These are phyloP conservation scores for Clavispora fructus DNA, from an alignment of 805 yeast species.

Conservation along the genomic window DNA sequence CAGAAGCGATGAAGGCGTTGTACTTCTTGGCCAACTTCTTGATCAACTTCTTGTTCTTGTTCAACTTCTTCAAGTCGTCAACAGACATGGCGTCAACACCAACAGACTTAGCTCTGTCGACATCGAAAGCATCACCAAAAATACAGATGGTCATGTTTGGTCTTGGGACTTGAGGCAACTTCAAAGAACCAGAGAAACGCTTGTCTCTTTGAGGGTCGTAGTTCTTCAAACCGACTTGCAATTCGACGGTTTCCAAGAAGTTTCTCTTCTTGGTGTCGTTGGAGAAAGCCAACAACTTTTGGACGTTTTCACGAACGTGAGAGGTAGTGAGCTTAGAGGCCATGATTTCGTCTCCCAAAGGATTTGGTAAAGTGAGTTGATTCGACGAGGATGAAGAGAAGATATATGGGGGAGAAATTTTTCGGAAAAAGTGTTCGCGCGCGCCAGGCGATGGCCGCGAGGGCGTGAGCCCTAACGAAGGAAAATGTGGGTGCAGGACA, in stretches of 20 bases:
- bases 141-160: conserved; percentile 99
- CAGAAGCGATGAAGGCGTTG: conserved; percentile 99
- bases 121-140: conserved; percentile 99
- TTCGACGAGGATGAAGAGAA: conserved; percentile 50
- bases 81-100: conserved; percentile 99
- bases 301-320: conserved; percentile 95
- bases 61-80: conserved; percentile 98
- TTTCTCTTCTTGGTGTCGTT: conserved; percentile 98
- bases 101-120: conserved; percentile 99
- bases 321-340: conserved; percentile 78
- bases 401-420: neutral
- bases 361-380: conserved; percentile 41
- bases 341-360: conserved; percentile 81
- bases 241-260: conserved; percentile 99
- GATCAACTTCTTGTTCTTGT: conserved; percentile 99
- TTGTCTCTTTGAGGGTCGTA: conserved; percentile 99
- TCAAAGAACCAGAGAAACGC: conserved; percentile 99
- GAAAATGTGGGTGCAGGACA: neutral
- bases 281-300: conserved; percentile 84
- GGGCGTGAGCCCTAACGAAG: neutral
- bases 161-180: conserved; percentile 98
- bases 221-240: conserved; percentile 99
- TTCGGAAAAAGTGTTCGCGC: neutral
- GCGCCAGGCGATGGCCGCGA: neutral
- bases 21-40: conserved; percentile 99